Evolutionary conservation across 441 rosid species (phyloP).

Genomic region (Adansonia madagascariensis): DNA sequence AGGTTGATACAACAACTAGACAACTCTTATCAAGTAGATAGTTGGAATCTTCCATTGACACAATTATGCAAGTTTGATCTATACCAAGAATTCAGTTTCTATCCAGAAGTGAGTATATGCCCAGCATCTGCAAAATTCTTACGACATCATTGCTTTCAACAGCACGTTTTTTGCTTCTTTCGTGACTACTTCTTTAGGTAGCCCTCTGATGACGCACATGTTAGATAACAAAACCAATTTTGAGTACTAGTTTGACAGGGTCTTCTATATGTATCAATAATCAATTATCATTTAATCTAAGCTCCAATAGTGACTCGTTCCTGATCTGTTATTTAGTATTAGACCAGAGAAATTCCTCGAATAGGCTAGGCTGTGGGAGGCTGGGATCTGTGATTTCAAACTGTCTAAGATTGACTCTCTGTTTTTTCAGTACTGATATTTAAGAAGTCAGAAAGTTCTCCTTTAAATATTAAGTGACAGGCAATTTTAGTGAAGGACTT

Average conservation of each 20-base stretch:
- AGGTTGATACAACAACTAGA: neutral
- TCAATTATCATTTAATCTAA: neutral
- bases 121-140: neutral
- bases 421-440: too few species aligned
- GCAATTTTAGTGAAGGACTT: too few species aligned
- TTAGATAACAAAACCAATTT: neutral
- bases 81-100: neutral
- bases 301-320: neutral
- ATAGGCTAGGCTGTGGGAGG: neutral
- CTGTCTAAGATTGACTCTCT: too few species aligned
- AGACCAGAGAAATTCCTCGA: neutral
- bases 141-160: neutral
- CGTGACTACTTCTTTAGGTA: neutral
- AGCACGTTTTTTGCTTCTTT: neutral
- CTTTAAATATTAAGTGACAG: too few species aligned
- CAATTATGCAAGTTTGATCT: neutral
- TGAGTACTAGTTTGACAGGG: neutral
- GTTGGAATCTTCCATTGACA: neutral
- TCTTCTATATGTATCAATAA: too few species aligned
- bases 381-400: too few species aligned
- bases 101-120: neutral
- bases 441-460: too few species aligned
- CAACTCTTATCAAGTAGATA: neutral
- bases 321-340: neutral
- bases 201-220: neutral